These are phyloP conservation scores for Trichoderma sp. DNA, from an alignment of 2,329 filamentous ascomycete genomes.

Conservation along the genomic window DNA sequence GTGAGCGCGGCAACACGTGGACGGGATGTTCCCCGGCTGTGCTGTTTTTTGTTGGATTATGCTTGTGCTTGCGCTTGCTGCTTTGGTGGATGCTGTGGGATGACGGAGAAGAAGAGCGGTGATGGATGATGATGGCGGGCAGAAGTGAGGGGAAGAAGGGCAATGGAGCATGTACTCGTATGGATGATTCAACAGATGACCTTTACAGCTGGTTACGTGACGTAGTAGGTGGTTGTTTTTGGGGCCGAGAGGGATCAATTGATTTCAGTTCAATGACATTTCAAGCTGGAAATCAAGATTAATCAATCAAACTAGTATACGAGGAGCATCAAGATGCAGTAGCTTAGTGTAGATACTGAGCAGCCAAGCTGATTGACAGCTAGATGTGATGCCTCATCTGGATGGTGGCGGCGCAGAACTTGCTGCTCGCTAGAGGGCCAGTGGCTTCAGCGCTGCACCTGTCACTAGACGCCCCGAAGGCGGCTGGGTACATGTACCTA, in stretches of 20 bases:
- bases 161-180: background rate
- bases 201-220: background rate
- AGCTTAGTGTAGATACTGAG: background rate
- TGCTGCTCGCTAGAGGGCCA: background rate
- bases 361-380: background rate
- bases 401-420: background rate
- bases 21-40: background rate
- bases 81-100: background rate
- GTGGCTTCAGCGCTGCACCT: background rate
- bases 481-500: background rate
- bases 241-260: background rate
- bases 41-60: background rate
- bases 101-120: background rate
- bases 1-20: conserved; percentile 2
- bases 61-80: background rate
- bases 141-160: background rate
- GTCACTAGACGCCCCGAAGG: background rate
- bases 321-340: background rate
- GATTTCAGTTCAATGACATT: background rate
- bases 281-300: background rate
- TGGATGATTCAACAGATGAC: background rate
- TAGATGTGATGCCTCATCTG: background rate
- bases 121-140: background rate
- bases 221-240: background rate
- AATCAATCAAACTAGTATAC: background rate